These are phyloP conservation scores for Dichotomocladium elegans DNA, from an alignment of 371 early-diverging fungal genomes.

Conservation along the genomic window DNA sequence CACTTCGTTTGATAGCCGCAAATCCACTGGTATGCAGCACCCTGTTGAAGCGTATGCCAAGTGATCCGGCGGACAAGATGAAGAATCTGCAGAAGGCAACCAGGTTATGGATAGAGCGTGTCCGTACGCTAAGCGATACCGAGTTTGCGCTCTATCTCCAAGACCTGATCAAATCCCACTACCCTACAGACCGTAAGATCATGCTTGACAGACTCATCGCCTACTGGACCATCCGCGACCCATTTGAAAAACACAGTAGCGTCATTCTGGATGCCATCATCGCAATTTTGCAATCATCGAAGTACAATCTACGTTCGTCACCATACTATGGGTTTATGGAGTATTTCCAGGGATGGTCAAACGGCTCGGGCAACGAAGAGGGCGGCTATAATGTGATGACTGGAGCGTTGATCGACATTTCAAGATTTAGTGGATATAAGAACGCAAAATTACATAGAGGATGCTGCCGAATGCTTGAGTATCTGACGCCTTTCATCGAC, in stretches of 20 bases:
- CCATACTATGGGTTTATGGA: constrained; percentile 38
- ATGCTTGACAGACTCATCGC: constrained; percentile 29
- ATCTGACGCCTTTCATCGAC: background rate
- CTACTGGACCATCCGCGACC: constrained; percentile 29
- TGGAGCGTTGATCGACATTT: constrained; percentile 27
- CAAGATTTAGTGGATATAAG: constrained; percentile 7
- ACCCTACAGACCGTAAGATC: constrained; percentile 28
- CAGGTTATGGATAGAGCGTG: constrained; percentile 6
- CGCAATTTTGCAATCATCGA: constrained; percentile 1
- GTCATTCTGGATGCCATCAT: constrained; percentile 22
- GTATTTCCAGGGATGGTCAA: background rate
- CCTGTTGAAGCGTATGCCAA: too few relatives aligned
- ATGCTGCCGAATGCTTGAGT: background rate
- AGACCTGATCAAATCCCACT: constrained; percentile 14
- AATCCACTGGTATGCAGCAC: too few relatives aligned
- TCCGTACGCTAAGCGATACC: constrained; percentile 2
- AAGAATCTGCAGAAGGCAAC: constrained; percentile 7
- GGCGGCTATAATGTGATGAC: constrained; percentile 13
- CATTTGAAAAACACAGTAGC: constrained; percentile 15
- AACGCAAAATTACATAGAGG: constrained; percentile 11
- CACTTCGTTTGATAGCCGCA: too few relatives aligned
- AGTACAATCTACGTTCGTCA: constrained; percentile 23
- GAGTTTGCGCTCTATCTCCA: constrained; percentile 23
- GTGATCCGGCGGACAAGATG: constrained; percentile 6
- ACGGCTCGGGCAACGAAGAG: background rate